These are phyloP conservation scores for Auriscalpium microsporum DNA, from an alignment of 768 basidiomycete genomes.

Conservation along the genomic window DNA sequence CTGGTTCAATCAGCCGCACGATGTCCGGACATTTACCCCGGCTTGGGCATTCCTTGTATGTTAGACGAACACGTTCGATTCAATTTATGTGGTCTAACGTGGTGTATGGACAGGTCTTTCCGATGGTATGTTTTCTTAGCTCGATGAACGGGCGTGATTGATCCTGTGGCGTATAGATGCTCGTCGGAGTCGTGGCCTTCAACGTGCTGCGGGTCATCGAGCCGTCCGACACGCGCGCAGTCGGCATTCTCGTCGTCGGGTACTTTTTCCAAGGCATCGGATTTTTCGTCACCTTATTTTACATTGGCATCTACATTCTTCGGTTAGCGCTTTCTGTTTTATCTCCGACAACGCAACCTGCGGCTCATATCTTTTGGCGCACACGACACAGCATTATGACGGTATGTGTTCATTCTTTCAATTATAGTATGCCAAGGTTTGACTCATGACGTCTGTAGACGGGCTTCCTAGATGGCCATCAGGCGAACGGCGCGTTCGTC, in stretches of 20 bases:
- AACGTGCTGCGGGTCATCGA: constrained; percentile 33
- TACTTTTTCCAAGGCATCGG: constrained; percentile 44
- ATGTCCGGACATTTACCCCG: constrained; percentile 31
- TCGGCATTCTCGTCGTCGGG: constrained; percentile 34
- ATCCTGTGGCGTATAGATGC: constrained; percentile 26
- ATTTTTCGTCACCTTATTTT: constrained; percentile 43
- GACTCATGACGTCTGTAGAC: constrained; percentile 22
- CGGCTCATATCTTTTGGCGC: not conserved
- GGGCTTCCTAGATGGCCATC: constrained; percentile 38
- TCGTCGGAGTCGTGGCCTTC: constrained; percentile 39
- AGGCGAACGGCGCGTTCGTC: constrained; percentile 41
- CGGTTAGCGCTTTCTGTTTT: constrained; percentile 22
- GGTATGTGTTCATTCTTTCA: constrained; percentile 18
- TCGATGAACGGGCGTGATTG: constrained; percentile 1
- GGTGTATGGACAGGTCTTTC: constrained; percentile 20
- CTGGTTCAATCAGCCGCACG: constrained; percentile 41
- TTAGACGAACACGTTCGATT: no score
- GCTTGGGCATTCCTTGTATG: constrained; percentile 31
- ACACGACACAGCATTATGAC: constrained; percentile 27
- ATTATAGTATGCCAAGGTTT: not conserved
- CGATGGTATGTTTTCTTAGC: constrained; percentile 16
- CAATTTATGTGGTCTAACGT: no score
- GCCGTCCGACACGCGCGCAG: constrained; percentile 26
- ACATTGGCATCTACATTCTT: constrained; percentile 41
- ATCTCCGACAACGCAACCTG: not conserved